Evolutionary conservation across 2,329 filamentous ascomycete genomes (phyloP).

Genomic region (Apiospora malaysiana): DNA sequence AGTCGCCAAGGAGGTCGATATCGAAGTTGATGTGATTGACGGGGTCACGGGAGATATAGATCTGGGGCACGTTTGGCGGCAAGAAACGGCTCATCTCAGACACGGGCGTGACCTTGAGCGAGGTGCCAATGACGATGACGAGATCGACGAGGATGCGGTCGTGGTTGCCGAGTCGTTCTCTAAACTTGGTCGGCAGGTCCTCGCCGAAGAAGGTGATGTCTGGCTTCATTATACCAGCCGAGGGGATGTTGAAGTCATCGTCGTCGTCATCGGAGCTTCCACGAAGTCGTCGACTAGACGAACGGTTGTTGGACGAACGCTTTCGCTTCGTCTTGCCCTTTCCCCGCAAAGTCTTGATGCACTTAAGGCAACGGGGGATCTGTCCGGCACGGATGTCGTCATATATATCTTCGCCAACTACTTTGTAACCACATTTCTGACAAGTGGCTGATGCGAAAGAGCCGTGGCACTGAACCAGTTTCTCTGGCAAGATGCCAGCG

Average conservation of each 20-base stretch:
- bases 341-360: conserved; percentile 60
- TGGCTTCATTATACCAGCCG: conserved; percentile 87
- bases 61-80: conserved; percentile 81
- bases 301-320: conserved; percentile 54
- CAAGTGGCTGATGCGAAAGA: conserved; percentile 94
- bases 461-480: conserved; percentile 94
- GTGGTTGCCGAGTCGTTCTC: conserved; percentile 76
- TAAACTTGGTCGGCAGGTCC: conserved; percentile 83
- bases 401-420: conserved; percentile 79
- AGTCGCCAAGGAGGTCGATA: conserved; percentile 94
- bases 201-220: conserved; percentile 99
- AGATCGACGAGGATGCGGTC: conserved; percentile 84
- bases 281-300: conserved; percentile 40
- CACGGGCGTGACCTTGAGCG: conserved; percentile 93
- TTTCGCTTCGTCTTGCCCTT: conserved; percentile 61
- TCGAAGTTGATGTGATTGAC: conserved; percentile 94
- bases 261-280: conserved; percentile 56
- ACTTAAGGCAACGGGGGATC: conserved; percentile 80
- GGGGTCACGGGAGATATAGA: conserved; percentile 86
- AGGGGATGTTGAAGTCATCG: conserved; percentile 67
- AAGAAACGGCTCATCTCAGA: conserved; percentile 87
- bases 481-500: conserved; percentile 80
- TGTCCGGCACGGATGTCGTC: conserved; percentile 76
- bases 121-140: conserved; percentile 94
- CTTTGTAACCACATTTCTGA: conserved; percentile 77